A percentile compares a stretch with the other conserved stretches of the same genome.
Evolutionary conservation across 2,329 filamentous ascomycete genomes (phyloP).

Genomic region (Cytospora leucostoma): DNA sequence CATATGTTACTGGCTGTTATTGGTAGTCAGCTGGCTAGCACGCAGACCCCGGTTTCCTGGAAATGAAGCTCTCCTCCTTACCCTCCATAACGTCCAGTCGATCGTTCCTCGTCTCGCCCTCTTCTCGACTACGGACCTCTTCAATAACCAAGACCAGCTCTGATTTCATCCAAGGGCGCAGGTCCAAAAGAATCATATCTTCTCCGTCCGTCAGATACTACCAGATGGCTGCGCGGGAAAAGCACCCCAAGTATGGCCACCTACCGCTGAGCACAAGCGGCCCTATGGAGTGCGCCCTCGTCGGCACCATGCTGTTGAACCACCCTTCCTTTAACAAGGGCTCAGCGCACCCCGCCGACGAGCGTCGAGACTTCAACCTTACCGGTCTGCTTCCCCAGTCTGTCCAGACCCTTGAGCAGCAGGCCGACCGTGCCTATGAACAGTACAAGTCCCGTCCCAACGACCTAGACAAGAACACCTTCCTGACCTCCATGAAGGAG

Average conservation of each 20-base stretch:
- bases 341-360: slow-evolving; percentile 70
- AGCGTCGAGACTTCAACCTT: slow-evolving; percentile 70
- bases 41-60: slow-evolving; percentile 1
- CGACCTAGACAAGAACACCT: slow-evolving; percentile 81
- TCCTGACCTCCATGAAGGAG: slow-evolving; percentile 80
- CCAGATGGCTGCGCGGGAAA: slow-evolving; percentile 16
- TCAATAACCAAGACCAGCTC: not conserved
- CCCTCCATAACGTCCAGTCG: not conserved
- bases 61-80: not conserved
- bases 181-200: not conserved
- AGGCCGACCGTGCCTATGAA: slow-evolving; percentile 74
- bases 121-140: too few relatives aligned
- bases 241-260: slow-evolving; percentile 43
- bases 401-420: slow-evolving; percentile 74
- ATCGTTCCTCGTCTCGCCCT: not conserved
- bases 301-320: slow-evolving; percentile 59
- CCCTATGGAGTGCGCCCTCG: slow-evolving; percentile 51
- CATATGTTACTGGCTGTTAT: not conserved
- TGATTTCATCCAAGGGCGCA: not conserved
- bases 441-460: slow-evolving; percentile 68
- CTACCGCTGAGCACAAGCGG: slow-evolving; percentile 51
- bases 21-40: not conserved
- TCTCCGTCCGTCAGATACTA: not conserved
- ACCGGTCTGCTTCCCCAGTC: slow-evolving; percentile 71
- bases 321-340: slow-evolving; percentile 80